Percentiles rank a stretch among this genome's conserved stretches.
Conservation (phyloP, 306 rosid genomes). For the Luffa acutangula region DNA sequence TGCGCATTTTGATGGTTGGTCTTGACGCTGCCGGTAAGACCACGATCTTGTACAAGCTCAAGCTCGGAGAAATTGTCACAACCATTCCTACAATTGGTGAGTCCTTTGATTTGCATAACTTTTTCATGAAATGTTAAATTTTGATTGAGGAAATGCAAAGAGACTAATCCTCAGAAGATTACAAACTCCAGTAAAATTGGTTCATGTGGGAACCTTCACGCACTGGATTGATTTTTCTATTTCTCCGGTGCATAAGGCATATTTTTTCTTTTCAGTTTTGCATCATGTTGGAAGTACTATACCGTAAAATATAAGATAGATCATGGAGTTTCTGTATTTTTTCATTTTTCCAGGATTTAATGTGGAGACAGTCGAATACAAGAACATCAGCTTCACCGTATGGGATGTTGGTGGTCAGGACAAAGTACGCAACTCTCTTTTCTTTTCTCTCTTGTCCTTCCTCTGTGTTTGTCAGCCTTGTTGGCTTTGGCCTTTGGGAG, state of each 20-base stretch:
- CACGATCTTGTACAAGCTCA: constrained; percentile 56
- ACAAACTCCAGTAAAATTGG: neutral
- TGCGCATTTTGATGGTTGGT: constrained; percentile 70
- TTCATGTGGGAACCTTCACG: neutral
- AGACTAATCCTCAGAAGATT: no score
- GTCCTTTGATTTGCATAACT: constrained; percentile 1
- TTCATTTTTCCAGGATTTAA: constrained; percentile 32
- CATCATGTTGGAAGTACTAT: neutral
- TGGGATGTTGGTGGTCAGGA: constrained; percentile 83
- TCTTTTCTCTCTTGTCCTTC: neutral
- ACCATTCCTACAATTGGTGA: constrained; percentile 67
- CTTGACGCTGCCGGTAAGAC: constrained; percentile 75
- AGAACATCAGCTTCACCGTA: constrained; percentile 77
- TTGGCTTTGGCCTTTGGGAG: neutral
- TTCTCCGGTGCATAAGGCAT: neutral
- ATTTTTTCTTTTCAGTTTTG: neutral
- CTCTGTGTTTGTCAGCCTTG: neutral
- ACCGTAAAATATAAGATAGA: neutral
- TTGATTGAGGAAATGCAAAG: no score
- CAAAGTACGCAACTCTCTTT: constrained; percentile 29
- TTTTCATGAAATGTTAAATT: neutral
- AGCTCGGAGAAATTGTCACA: constrained; percentile 70
- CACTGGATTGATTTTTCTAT: neutral
- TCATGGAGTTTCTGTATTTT: neutral
- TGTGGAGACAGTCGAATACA: constrained; percentile 40